phyloP scores from a whole-genome alignment of 108 stramenopile species.

The Pseudonitzschia delicatissima region DNA sequence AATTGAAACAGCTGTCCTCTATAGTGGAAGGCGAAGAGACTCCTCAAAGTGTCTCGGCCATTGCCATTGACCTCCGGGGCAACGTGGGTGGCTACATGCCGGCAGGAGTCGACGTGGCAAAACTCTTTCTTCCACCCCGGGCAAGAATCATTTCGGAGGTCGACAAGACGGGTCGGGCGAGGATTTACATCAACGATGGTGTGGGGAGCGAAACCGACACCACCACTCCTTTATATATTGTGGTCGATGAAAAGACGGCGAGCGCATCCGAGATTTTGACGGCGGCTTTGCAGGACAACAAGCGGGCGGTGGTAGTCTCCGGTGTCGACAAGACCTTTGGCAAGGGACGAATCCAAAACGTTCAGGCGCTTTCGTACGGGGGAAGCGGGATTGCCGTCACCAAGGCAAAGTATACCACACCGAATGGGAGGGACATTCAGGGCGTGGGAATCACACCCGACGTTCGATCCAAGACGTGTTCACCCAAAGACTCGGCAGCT shows the following conservation, averaged over 20 bases:
- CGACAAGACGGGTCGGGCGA: constrained; percentile 33
- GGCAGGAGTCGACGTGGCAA: constrained; percentile 55
- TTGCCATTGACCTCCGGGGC: constrained; percentile 53
- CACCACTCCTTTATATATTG: constrained; percentile 36
- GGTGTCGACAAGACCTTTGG: constrained; percentile 70
- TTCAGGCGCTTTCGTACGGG: constrained; percentile 57
- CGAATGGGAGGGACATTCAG: constrained; percentile 70
- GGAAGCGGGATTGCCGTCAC: constrained; percentile 77
- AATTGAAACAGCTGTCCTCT: constrained; percentile 23
- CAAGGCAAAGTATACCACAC: constrained; percentile 80
- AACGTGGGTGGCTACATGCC: constrained; percentile 69
- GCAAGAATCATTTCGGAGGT: constrained; percentile 47
- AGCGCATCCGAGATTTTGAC: constrained; percentile 73
- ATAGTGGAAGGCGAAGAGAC: background rate
- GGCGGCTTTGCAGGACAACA: constrained; percentile 77
- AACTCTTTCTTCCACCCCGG: constrained; percentile 46
- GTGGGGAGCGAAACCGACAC: constrained; percentile 47
- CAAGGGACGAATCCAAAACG: constrained; percentile 81
- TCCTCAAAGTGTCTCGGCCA: background rate
- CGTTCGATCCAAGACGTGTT: constrained; percentile 12
- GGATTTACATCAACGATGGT: constrained; percentile 45
- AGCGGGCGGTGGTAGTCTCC: constrained; percentile 56
- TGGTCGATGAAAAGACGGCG: constrained; percentile 53
- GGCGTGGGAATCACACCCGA: constrained; percentile 68
- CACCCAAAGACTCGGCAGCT: constrained; percentile 8